Conservation (phyloP, 805 yeast genomes). For the Saturnispora dispora region DNA sequence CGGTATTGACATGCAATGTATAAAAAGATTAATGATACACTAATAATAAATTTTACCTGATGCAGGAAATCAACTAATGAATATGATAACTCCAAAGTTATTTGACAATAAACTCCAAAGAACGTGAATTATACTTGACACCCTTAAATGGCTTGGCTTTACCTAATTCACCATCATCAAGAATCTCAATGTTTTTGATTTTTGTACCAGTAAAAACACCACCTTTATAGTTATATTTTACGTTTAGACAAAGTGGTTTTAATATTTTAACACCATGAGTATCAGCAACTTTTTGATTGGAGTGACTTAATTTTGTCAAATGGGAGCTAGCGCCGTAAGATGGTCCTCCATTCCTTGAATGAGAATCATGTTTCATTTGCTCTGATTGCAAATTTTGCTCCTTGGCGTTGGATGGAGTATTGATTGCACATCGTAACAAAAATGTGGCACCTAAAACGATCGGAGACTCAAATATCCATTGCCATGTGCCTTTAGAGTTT, state of each 20-base stretch:
- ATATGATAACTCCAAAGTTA: conserved; percentile 3
- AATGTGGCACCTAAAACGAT: conserved; percentile 10
- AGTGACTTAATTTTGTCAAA: not conserved
- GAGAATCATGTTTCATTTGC: not conserved
- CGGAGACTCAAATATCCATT: conserved; percentile 17
- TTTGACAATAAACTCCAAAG: conserved; percentile 49
- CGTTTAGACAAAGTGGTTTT: conserved; percentile 38
- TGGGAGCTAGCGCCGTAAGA: not conserved
- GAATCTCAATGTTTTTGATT: conserved; percentile 54
- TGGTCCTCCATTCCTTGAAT: not conserved
- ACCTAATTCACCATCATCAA: conserved; percentile 43
- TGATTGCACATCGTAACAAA: conserved; percentile 10
- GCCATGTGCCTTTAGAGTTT: conserved; percentile 3
- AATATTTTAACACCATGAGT: not conserved
- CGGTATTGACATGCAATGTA: not conserved
- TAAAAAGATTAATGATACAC: not conserved
- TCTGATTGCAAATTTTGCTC: not conserved
- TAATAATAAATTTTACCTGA: not conserved
- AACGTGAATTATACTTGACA: conserved; percentile 65
- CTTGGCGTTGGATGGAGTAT: not conserved
- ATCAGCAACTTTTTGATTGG: not conserved
- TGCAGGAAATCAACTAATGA: not conserved
- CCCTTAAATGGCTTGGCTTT: conserved; percentile 80
- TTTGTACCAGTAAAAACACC: conserved; percentile 66
- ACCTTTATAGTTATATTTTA: conserved; percentile 56